phyloP scores from a whole-genome alignment of 192 early-diverging fungal genomes.

The Umbelopsis ramanniana region DNA sequence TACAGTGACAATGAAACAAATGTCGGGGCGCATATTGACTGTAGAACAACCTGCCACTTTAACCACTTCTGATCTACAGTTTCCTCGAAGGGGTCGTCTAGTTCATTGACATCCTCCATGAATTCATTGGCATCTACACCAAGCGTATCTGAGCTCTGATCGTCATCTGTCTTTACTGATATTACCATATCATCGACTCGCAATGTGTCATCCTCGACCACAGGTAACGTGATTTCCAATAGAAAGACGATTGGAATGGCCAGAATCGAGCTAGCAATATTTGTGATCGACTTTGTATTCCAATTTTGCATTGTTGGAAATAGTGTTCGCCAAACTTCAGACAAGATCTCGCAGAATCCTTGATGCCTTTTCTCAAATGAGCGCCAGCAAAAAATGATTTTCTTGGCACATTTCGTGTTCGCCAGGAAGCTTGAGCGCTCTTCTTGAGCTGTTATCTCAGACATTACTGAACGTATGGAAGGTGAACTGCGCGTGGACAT shows the following conservation, averaged over 20 bases:
- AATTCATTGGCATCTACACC: not conserved
- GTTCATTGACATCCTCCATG: not conserved
- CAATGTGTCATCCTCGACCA: constrained; percentile 54
- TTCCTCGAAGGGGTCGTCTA: not conserved
- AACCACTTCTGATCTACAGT: constrained; percentile 49
- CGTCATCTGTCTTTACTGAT: constrained; percentile 24
- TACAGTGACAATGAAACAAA: constrained; percentile 51
- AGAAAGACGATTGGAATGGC: constrained; percentile 57
- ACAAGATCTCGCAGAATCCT: not conserved
- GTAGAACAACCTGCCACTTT: constrained; percentile 55
- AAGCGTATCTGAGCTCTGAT: constrained; percentile 18
- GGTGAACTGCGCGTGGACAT: not conserved
- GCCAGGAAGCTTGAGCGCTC: not conserved
- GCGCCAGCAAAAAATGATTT: not conserved
- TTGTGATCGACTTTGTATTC: constrained; percentile 46
- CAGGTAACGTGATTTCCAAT: constrained; percentile 64
- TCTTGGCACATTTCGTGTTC: not conserved
- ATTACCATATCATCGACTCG: constrained; percentile 35
- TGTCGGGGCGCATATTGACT: constrained; percentile 55
- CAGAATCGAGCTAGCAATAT: constrained; percentile 50
- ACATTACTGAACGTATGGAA: constrained; percentile 1
- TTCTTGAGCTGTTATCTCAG: not conserved
- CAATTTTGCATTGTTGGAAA: constrained; percentile 64
- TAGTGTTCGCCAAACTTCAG: constrained; percentile 40
- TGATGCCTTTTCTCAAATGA: not conserved